A percentile compares a stretch with the other conserved stretches of the same genome.
phyloP scores from a whole-genome alignment of 2,329 filamentous ascomycete species.

The Aureobasidium sp. region DNA sequence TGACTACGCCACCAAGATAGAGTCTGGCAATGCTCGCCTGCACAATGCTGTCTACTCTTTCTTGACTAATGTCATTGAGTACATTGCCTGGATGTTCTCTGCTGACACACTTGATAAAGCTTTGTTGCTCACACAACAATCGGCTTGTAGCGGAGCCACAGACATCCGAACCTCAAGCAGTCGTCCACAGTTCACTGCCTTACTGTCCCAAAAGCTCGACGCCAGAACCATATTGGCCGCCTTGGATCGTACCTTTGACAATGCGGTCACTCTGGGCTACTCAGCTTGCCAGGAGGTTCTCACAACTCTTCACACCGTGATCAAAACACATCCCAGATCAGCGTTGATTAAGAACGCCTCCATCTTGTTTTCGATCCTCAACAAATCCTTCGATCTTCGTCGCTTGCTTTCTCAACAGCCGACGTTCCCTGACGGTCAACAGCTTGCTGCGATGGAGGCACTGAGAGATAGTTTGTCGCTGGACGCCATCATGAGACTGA shows the following conservation, averaged over 20 bases:
- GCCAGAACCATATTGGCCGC: conserved; percentile 68
- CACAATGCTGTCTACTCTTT: conserved; percentile 80
- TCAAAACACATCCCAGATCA: conserved; percentile 72
- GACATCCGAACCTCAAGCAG: conserved; percentile 37
- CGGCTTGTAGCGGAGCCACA: conserved; percentile 40
- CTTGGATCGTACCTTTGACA: conserved; percentile 64
- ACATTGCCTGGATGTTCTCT: conserved; percentile 85
- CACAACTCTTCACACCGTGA: conserved; percentile 59
- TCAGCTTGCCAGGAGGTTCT: conserved; percentile 60
- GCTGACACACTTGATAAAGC: conserved; percentile 65
- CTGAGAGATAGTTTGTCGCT: conserved; percentile 59
- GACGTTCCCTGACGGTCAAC: conserved; percentile 50
- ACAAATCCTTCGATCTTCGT: conserved; percentile 58
- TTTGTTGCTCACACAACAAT: conserved; percentile 63
- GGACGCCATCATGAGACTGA: conserved; percentile 93
- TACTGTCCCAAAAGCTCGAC: conserved; percentile 71
- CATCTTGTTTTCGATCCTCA: conserved; percentile 56
- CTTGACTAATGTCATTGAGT: conserved; percentile 68
- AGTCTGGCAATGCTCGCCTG: conserved; percentile 53
- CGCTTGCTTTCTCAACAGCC: conserved; percentile 49
- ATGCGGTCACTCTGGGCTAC: conserved; percentile 44
- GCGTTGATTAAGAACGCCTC: conserved; percentile 68
- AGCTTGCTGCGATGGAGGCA: conserved; percentile 30
- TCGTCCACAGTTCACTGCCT: conserved; percentile 61
- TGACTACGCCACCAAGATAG: conserved; percentile 50